Conservation (phyloP, 108 stramenopile genomes). For the Fragilariopsis cylindrus region DNA sequence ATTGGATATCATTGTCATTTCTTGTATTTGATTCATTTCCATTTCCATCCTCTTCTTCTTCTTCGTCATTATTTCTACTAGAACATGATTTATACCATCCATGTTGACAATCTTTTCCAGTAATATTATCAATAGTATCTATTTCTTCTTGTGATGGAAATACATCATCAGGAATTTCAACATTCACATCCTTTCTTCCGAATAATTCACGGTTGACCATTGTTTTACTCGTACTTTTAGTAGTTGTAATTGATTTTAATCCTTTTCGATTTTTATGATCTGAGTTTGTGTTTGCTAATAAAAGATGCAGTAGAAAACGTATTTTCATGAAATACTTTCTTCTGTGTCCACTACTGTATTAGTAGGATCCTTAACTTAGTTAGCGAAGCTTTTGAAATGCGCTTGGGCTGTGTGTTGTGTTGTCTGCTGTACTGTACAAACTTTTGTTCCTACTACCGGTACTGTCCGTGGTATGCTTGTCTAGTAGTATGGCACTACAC, state of each 20-base stretch:
- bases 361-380: neutral
- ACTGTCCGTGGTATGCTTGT: too few species aligned
- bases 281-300: neutral
- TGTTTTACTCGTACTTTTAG: neutral
- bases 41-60: neutral
- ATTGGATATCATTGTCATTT: neutral
- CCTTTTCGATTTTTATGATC: too few species aligned
- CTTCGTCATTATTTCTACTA: neutral
- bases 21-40: neutral
- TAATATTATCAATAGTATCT: constrained; percentile 26
- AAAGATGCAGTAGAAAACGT: neutral
- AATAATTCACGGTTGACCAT: constrained; percentile 21
- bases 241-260: neutral
- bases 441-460: too few species aligned
- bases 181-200: constrained; percentile 1
- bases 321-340: neutral
- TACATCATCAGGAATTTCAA: constrained; percentile 24
- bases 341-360: neutral
- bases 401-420: neutral
- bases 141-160: constrained; percentile 41
- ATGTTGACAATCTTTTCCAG: constrained; percentile 35
- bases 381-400: neutral
- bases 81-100: constrained; percentile 42
- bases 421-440: too few species aligned
- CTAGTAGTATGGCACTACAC: too few species aligned